A percentile compares a stretch with the other conserved stretches of the same genome.
These are phyloP conservation scores for Dioscorea dumetorum DNA, from an alignment of 106 monocot genomes.

Conservation along the genomic window DNA sequence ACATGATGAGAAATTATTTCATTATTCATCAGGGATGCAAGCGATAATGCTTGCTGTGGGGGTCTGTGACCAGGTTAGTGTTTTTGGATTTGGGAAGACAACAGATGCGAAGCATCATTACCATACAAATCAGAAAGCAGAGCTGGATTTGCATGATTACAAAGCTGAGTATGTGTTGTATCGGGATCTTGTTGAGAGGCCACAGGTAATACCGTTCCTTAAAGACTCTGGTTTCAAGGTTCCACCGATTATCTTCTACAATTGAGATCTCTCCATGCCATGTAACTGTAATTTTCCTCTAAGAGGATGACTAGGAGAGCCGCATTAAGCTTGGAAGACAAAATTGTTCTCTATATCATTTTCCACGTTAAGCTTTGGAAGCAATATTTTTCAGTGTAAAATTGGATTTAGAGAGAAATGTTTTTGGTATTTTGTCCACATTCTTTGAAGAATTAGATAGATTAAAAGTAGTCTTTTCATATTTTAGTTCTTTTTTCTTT, in stretches of 20 bases:
- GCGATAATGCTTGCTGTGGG: constrained; percentile 71
- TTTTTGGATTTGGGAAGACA: constrained; percentile 87
- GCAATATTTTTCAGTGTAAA: no score
- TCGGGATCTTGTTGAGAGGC: constrained; percentile 39
- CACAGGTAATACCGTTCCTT: constrained; percentile 61
- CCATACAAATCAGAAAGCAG: constrained; percentile 80
- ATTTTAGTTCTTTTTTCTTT: no score
- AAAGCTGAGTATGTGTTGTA: constrained; percentile 84
- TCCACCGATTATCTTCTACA: constrained; percentile 51
- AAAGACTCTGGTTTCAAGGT: constrained; percentile 45
- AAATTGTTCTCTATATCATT: no score
- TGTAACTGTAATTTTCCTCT: not conserved
- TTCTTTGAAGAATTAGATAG: no score
- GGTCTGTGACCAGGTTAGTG: constrained; percentile 50
- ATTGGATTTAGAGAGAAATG: no score
- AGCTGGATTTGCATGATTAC: constrained; percentile 84
- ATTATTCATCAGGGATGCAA: constrained; percentile 89
- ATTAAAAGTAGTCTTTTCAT: no score
- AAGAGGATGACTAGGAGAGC: not conserved
- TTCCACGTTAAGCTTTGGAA: no score
- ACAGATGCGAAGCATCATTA: constrained; percentile 72
- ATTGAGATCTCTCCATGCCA: constrained; percentile 6
- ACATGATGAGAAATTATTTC: constrained; percentile 58
- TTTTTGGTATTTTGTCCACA: no score
- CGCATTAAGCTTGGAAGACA: no score